Conservation (phyloP, 768 basidiomycete genomes). For the Hypholoma fasciculare region DNA sequence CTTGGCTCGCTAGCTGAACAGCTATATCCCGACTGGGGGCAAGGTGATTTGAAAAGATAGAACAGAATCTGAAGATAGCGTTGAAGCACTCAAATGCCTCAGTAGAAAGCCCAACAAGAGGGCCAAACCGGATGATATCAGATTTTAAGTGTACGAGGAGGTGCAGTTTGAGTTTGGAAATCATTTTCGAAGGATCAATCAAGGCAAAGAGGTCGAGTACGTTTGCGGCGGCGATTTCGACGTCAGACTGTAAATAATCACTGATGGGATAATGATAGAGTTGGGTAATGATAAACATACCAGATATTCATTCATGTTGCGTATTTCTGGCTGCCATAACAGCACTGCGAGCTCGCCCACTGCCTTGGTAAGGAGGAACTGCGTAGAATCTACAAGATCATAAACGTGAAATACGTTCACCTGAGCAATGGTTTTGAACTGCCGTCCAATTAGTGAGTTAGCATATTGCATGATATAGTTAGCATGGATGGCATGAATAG, state of each 20-base stretch:
- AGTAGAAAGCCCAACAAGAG: conserved; percentile 29
- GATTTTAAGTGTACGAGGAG: conserved; percentile 30
- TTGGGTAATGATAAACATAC: conserved; percentile 15
- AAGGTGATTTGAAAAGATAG: conserved; percentile 40
- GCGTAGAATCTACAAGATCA: conserved; percentile 24
- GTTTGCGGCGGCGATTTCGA: conserved; percentile 30
- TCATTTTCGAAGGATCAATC: conserved; percentile 34
- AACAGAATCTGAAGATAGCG: conserved; percentile 38
- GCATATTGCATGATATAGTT: conserved; percentile 43
- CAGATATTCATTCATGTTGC: conserved; percentile 33
- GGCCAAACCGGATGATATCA: conserved; percentile 35
- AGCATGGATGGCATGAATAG: conserved; percentile 33
- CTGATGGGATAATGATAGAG: neutral
- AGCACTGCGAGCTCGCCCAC: conserved; percentile 33
- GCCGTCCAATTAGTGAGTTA: conserved; percentile 40
- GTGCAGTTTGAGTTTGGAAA: conserved; percentile 35
- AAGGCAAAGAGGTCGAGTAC: conserved; percentile 32
- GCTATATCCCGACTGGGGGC: conserved; percentile 45
- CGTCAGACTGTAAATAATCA: conserved; percentile 22
- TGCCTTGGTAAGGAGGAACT: conserved; percentile 28
- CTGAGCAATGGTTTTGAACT: conserved; percentile 40
- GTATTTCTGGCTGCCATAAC: conserved; percentile 42
- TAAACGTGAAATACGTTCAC: conserved; percentile 36
- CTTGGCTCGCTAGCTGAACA: conserved; percentile 24
- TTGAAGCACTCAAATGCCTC: conserved; percentile 42